Conservation (phyloP, 257 asterid genomes). For the Cordia subcordata region DNA sequence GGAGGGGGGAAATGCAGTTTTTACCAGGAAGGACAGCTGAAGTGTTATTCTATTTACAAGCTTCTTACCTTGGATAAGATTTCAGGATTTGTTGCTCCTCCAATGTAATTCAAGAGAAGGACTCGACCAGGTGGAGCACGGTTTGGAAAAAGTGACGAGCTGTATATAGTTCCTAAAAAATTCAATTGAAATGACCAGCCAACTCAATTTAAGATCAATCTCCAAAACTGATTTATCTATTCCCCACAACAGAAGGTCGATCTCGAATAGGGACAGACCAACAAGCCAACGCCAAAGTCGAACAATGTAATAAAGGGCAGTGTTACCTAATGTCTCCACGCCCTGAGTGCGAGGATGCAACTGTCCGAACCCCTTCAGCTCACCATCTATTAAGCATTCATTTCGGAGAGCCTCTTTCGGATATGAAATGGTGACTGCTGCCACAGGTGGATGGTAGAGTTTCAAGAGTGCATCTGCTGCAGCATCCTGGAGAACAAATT, state of each 20-base stretch:
- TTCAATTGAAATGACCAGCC: conserved; percentile 16
- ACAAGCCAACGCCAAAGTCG: conserved; percentile 5
- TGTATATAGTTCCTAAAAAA: conserved; percentile 84
- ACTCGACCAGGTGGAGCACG: conserved; percentile 93
- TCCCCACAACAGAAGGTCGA: background rate
- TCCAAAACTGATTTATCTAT: background rate
- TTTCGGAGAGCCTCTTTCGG: conserved; percentile 79
- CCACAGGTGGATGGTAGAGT: conserved; percentile 94
- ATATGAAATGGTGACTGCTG: conserved; percentile 85
- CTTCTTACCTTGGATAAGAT: conserved; percentile 68
- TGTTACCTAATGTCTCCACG: conserved; percentile 87
- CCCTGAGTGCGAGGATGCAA: conserved; percentile 98
- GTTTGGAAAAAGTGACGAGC: conserved; percentile 94
- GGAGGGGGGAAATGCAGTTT: too few species aligned
- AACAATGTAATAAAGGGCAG: conserved; percentile 9
- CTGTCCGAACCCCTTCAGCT: conserved; percentile 96
- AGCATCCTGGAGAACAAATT: conserved; percentile 39
- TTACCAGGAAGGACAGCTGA: too few species aligned
- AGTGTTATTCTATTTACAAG: conserved; percentile 9
- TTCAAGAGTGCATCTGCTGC: conserved; percentile 78
- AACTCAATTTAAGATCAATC: background rate
- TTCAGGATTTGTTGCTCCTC: conserved; percentile 85
- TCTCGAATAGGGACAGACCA: too few species aligned
- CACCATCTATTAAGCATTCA: conserved; percentile 73
- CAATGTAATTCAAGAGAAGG: conserved; percentile 92